Evolutionary conservation across 2,329 filamentous ascomycete genomes (phyloP).

Genomic region (Colletotrichum sp.): DNA sequence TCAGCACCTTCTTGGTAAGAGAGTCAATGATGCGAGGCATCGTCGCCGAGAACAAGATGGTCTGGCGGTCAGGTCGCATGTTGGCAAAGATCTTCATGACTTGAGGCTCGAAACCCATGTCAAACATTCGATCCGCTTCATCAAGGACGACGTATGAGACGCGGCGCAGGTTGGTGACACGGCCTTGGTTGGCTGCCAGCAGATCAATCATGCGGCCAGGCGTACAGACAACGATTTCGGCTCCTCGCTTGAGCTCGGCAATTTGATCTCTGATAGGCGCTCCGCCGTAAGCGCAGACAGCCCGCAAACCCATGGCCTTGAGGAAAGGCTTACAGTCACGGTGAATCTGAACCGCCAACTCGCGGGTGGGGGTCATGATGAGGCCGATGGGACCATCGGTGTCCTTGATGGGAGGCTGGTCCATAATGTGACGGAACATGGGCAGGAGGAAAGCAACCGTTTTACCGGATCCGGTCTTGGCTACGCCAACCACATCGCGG

Average conservation of each 20-base stretch:
- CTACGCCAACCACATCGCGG: constrained; percentile 92
- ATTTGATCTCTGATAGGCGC: constrained; percentile 98
- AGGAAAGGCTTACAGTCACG: constrained; percentile 94
- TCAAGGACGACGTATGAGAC: constrained; percentile 96
- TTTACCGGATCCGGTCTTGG: constrained; percentile 97
- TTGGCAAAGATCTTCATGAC: constrained; percentile 96
- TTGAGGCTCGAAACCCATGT: constrained; percentile 99
- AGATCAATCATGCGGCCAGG: constrained; percentile 96
- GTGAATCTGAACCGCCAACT: constrained; percentile 92
- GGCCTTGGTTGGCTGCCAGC: constrained; percentile 89
- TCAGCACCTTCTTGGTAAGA: constrained; percentile 85
- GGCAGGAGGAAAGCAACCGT: constrained; percentile 94
- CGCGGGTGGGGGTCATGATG: constrained; percentile 93
- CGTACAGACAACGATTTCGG: constrained; percentile 94
- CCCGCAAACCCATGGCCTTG: constrained; percentile 82
- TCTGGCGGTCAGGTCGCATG: constrained; percentile 90
- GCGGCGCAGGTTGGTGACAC: constrained; percentile 87
- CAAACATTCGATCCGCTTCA: constrained; percentile 98
- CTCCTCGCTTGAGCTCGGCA: constrained; percentile 91
- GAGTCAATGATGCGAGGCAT: constrained; percentile 94
- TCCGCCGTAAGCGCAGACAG: constrained; percentile 93
- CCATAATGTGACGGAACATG: constrained; percentile 98
- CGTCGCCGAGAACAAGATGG: constrained; percentile 94
- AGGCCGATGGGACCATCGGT: constrained; percentile 88
- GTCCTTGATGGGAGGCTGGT: constrained; percentile 81